Evolutionary conservation across 2,329 filamentous ascomycete genomes (phyloP).

Genomic region (Lithohypha guttulata): DNA sequence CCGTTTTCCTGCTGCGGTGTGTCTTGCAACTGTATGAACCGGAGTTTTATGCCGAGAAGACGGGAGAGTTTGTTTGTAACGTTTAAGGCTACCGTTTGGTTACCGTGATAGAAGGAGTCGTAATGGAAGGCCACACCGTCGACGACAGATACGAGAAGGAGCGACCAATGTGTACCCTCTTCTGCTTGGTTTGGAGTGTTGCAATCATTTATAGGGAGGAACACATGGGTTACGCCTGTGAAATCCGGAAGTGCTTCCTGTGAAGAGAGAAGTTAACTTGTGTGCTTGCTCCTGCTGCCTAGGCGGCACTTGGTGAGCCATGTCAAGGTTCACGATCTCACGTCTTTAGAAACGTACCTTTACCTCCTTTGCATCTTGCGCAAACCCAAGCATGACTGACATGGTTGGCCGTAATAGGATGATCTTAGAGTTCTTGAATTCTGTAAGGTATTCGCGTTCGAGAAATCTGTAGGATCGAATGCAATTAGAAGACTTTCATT

Average conservation of each 20-base stretch:
- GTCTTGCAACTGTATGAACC: slow-evolving; percentile 71
- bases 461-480: slow-evolving; percentile 66
- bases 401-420: slow-evolving; percentile 84
- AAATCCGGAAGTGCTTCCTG: slow-evolving; percentile 71
- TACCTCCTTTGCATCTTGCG: slow-evolving; percentile 45
- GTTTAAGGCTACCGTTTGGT: slow-evolving; percentile 60
- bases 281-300: slow-evolving; percentile 28
- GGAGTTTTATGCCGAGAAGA: slow-evolving; percentile 55
- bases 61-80: slow-evolving; percentile 59
- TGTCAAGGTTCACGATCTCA: neutral
- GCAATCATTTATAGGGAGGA: slow-evolving; percentile 89
- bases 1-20: slow-evolving; percentile 85
- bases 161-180: slow-evolving; percentile 87
- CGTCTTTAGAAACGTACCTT: too few relatives aligned
- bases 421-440: slow-evolving; percentile 75
- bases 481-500: too few relatives aligned
- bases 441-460: slow-evolving; percentile 73
- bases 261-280: slow-evolving; percentile 40
- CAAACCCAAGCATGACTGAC: slow-evolving; percentile 82
- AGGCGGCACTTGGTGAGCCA: neutral
- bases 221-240: slow-evolving; percentile 72
- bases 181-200: slow-evolving; percentile 66
- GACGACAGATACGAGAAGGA: slow-evolving; percentile 77
- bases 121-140: slow-evolving; percentile 95
- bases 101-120: slow-evolving; percentile 69